Evolutionary conservation across 495 filamentous ascomycete genomes (phyloP).

Genomic region (Chaetomium cochliodes): DNA sequence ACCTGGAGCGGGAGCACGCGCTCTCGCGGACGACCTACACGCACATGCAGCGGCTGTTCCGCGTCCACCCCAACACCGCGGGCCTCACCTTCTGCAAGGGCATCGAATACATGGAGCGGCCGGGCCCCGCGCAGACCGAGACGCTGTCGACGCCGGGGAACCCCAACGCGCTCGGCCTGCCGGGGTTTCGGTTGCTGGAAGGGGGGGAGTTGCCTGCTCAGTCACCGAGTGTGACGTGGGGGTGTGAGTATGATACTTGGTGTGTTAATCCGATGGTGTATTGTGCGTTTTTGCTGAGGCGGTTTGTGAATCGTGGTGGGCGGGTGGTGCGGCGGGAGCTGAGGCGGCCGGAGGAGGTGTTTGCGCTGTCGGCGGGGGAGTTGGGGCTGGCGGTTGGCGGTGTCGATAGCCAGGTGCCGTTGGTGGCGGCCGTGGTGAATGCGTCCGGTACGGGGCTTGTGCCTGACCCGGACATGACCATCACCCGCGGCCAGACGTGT

Average conservation of each 20-base stretch:
- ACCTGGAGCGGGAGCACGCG: conserved; percentile 44
- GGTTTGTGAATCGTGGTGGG: conserved; percentile 54
- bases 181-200: conserved; percentile 45
- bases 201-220: conserved; percentile 42
- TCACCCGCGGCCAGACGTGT: conserved; percentile 53
- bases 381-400: not conserved
- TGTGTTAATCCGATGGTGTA: conserved; percentile 65
- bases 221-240: conserved; percentile 50
- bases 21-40: conserved; percentile 53
- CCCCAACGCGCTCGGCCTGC: conserved; percentile 42
- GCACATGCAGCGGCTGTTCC: conserved; percentile 47
- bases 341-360: conserved; percentile 49
- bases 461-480: conserved; percentile 55
- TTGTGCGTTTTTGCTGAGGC: conserved; percentile 53
- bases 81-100: conserved; percentile 56
- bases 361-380: conserved; percentile 21
- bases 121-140: conserved; percentile 41
- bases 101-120: conserved; percentile 44
- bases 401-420: not conserved
- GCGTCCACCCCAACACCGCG: conserved; percentile 39
- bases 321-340: conserved; percentile 45
- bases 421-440: conserved; percentile 54
- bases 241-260: conserved; percentile 57
- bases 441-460: conserved; percentile 58
- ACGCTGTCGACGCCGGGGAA: conserved; percentile 30